These are phyloP conservation scores for Suaeda aralocaspica DNA, from an alignment of 148 eudicot genomes.

Conservation along the genomic window DNA sequence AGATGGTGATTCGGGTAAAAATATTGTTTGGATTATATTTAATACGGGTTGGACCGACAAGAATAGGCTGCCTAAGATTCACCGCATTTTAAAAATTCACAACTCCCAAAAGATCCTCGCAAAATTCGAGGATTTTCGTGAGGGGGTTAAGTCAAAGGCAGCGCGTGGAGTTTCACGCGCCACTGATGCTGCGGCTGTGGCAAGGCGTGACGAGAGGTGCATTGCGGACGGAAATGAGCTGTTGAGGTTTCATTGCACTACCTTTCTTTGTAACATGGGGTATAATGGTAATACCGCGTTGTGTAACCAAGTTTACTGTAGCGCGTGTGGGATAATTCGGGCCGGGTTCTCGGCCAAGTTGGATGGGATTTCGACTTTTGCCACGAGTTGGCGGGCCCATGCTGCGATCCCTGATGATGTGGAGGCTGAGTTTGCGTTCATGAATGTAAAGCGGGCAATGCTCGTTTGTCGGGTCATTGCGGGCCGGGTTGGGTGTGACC, in stretches of 20 bases:
- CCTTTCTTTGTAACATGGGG: slow-evolving; percentile 63
- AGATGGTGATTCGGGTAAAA: slow-evolving; percentile 77
- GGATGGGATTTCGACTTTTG: slow-evolving; percentile 70
- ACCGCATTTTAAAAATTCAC: slow-evolving; percentile 69
- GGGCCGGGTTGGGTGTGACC: slow-evolving; percentile 73
- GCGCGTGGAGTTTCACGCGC: slow-evolving; percentile 19
- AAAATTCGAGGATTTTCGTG: slow-evolving; percentile 73
- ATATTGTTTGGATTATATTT: slow-evolving; percentile 67
- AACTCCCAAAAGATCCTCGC: slow-evolving; percentile 46
- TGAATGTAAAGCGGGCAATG: slow-evolving; percentile 76
- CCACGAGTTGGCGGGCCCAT: slow-evolving; percentile 75
- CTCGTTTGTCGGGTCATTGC: slow-evolving; percentile 83
- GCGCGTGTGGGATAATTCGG: slow-evolving; percentile 68
- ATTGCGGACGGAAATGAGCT: slow-evolving; percentile 82
- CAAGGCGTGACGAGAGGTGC: slow-evolving; percentile 54
- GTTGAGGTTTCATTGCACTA: slow-evolving; percentile 65
- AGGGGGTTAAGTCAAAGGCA: slow-evolving; percentile 51
- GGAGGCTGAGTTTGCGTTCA: slow-evolving; percentile 71
- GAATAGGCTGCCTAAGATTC: slow-evolving; percentile 29
- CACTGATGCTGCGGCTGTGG: slow-evolving; percentile 14
- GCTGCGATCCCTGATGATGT: slow-evolving; percentile 69
- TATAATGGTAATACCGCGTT: slow-evolving; percentile 59
- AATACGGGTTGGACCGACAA: slow-evolving; percentile 58
- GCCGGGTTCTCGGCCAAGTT: slow-evolving; percentile 71
- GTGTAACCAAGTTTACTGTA: slow-evolving; percentile 61